Percentiles rank a stretch among this genome's conserved stretches.
These are phyloP conservation scores for Aspergillus nomiae DNA, from an alignment of 2,329 filamentous ascomycete species.

Conservation along the genomic window DNA sequence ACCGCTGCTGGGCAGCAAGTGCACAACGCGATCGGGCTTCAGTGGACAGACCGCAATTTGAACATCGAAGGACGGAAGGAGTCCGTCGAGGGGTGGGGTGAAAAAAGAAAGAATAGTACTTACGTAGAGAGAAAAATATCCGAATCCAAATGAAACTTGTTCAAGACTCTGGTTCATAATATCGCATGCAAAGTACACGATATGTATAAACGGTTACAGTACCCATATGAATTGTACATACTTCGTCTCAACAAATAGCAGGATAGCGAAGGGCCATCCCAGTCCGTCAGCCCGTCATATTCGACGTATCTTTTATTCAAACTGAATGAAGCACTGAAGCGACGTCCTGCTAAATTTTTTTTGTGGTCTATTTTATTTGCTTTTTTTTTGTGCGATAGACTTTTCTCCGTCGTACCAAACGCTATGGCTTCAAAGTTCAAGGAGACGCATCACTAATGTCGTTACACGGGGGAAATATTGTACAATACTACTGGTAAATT, in stretches of 20 bases:
- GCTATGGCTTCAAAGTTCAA: not conserved
- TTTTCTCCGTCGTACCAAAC: not conserved
- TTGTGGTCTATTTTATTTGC: not conserved
- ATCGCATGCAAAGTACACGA: not conserved
- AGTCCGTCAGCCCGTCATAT: not conserved
- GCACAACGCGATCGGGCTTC: conserved; percentile 13
- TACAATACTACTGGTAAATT: conserved; percentile 2
- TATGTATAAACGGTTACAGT: not conserved
- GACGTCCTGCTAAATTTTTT: not conserved
- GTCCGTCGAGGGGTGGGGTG: not conserved
- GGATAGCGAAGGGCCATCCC: not conserved
- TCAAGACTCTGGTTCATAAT: not conserved
- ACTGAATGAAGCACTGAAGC: not conserved
- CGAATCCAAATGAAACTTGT: not conserved
- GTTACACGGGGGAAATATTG: not conserved
- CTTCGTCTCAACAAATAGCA: not conserved
- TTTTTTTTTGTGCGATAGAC: not conserved
- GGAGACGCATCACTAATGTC: not conserved
- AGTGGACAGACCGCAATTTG: conserved; percentile 24
- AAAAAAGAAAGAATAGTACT: not conserved
- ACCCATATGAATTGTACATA: not conserved
- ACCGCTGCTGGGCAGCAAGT: conserved; percentile 41
- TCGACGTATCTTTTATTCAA: not conserved
- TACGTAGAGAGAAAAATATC: not conserved
- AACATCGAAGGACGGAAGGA: conserved; percentile 3